Evolutionary conservation across 805 yeast genomes (phyloP).

Genomic region (Candida mattraensis): DNA sequence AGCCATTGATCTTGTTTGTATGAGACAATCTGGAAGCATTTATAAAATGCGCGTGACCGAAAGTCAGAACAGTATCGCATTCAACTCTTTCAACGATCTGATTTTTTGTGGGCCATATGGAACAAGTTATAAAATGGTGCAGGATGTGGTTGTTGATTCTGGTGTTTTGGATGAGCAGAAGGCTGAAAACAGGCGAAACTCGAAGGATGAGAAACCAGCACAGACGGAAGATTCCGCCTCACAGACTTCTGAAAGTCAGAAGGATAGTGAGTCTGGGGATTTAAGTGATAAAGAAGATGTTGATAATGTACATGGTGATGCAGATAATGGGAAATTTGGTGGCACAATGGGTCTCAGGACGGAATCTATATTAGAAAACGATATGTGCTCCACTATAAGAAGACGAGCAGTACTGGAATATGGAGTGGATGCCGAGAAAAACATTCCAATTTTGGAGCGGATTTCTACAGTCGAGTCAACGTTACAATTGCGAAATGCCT

Average conservation of each 20-base stretch:
- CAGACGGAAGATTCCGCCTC: constrained; percentile 7
- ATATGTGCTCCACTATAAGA: constrained; percentile 71
- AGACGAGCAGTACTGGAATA: constrained; percentile 73
- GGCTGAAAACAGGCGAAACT: constrained; percentile 10
- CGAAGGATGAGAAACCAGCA: constrained; percentile 36
- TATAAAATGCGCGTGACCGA: constrained; percentile 76
- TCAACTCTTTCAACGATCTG: constrained; percentile 69
- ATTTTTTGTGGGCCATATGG: constrained; percentile 61
- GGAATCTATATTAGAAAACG: constrained; percentile 53
- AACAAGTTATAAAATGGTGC: constrained; percentile 43
- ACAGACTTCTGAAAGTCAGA: constrained; percentile 1
- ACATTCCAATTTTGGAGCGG: constrained; percentile 58
- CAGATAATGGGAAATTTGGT: constrained; percentile 25
- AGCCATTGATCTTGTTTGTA: constrained; percentile 71
- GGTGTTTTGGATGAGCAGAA: constrained; percentile 5
- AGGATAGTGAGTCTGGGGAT: constrained; percentile 8
- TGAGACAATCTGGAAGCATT: constrained; percentile 88
- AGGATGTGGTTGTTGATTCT: constrained; percentile 24
- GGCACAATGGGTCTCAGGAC: constrained; percentile 21
- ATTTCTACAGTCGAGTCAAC: constrained; percentile 51
- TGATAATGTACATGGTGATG: constrained; percentile 14
- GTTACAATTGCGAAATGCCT: constrained; percentile 68
- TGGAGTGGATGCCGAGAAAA: constrained; percentile 63
- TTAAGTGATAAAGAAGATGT: constrained; percentile 32
- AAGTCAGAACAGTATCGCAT: constrained; percentile 58